phyloP scores from a whole-genome alignment of 2,329 filamentous ascomycete genomes.

The Botrytis medusae region DNA sequence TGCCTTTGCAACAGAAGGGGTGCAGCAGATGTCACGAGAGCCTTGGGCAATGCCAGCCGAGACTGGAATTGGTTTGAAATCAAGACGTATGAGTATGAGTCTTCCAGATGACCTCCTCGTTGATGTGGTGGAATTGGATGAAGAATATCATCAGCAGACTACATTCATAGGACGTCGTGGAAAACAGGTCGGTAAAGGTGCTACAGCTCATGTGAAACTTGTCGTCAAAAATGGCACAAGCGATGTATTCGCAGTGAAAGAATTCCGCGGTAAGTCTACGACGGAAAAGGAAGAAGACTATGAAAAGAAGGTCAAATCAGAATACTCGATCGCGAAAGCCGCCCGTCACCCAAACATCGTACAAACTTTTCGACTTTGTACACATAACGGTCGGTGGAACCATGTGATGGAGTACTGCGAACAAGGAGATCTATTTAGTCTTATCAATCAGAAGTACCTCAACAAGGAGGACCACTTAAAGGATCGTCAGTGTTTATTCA shows the following conservation, averaged over 20 bases:
- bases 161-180: constrained; percentile 70
- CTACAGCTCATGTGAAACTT: constrained; percentile 77
- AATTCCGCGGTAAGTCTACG: constrained; percentile 72
- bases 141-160: constrained; percentile 69
- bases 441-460: constrained; percentile 72
- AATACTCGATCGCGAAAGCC: constrained; percentile 84
- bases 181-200: constrained; percentile 77
- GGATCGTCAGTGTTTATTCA: constrained; percentile 82
- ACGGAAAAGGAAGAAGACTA: constrained; percentile 73
- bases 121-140: constrained; percentile 65
- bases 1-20: constrained; percentile 23
- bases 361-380: constrained; percentile 70
- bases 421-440: constrained; percentile 74
- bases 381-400: constrained; percentile 74
- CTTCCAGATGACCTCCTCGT: constrained; percentile 74
- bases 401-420: constrained; percentile 93
- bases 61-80: constrained; percentile 72
- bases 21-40: constrained; percentile 42
- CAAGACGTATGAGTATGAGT: constrained; percentile 72
- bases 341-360: constrained; percentile 86
- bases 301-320: constrained; percentile 85
- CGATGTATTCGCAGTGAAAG: constrained; percentile 81
- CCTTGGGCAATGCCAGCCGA: constrained; percentile 64
- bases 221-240: constrained; percentile 69
- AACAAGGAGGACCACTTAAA: constrained; percentile 59